Base-by-base conservation (phyloP, 345 rosid species). In the Moricandia arvensis region DNA sequence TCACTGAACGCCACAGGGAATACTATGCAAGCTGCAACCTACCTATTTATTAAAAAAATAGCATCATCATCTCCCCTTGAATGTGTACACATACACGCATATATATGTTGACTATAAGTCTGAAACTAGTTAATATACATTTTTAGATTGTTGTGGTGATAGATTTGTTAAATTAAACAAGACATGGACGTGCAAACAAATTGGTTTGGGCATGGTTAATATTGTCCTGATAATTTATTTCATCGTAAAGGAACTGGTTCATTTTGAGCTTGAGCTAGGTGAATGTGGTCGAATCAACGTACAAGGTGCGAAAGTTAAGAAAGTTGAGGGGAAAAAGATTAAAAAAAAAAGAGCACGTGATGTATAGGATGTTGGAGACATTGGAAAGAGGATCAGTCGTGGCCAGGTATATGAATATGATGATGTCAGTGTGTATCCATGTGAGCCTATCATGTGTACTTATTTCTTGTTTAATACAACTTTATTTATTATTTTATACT, bases 391-490 rank as follows among this genome's bases (percentile, higher is more conserved):
- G 80, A 71, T 66, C 17, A 65, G 68, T 71, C 76, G 80, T 77
- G 76, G 76, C 76, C 76, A 77, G 80, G 64, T 65, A 71, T 66
- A 47, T 65, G 29, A 71, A 34, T 60, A 72, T 72, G 74, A 72
- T 66, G 81, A 78, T 78, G 81, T 78, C 81, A 78, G 77, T 67
- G 51, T 59, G 27, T 65, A 77, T 77, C 76, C 76, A 76, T 76
- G 72, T 77, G 76, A 77, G 27, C 63, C 61, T 76, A 76, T 76
- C 76, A 77, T 77, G 13, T 59, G 1, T 71, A 65, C 68, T 77
- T 77, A 21, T 30, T 63, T 61, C 62, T 69, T 29, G 30, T 27
- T 68, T 18, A 45, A 58, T 17, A 15, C 30, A n/a, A 4, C 29
- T 33, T 16, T 61, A 35, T 57, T 24, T 7, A 0, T 1, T 10